Percentiles rank a stretch among this genome's conserved stretches.
Conservation (phyloP, 768 basidiomycete genomes). For the Fistulinella prunicolor region DNA sequence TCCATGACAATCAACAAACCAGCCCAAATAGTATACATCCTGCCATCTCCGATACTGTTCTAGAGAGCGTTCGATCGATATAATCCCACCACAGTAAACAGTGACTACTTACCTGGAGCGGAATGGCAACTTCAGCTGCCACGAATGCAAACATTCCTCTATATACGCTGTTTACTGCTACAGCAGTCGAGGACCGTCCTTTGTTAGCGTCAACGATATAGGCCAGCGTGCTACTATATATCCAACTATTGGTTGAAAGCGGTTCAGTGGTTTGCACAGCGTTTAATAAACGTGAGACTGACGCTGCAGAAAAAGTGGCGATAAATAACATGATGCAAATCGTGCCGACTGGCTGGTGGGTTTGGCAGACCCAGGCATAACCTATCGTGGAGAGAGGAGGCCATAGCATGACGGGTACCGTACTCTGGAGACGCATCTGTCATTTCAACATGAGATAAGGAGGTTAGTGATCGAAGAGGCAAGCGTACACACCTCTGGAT, state of each 20-base stretch:
- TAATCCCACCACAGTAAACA: background rate
- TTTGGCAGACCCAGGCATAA: conserved; percentile 73
- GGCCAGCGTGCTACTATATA: conserved; percentile 68
- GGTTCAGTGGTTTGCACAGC: background rate
- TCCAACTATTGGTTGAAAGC: conserved; percentile 35
- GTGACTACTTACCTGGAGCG: conserved; percentile 51
- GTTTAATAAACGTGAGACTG: background rate
- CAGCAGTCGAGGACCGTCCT: conserved; percentile 76
- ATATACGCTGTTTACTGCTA: conserved; percentile 73
- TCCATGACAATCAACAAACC: conserved; percentile 53
- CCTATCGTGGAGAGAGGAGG: conserved; percentile 59
- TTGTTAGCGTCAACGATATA: conserved; percentile 86
- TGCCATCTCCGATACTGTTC: conserved; percentile 30
- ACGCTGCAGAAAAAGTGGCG: conserved; percentile 59
- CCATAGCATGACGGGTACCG: conserved; percentile 48
- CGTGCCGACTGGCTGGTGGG: conserved; percentile 61
- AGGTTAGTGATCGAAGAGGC: background rate
- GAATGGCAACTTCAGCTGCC: conserved; percentile 73
- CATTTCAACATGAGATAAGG: background rate
- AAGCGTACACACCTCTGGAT: conserved; percentile 57
- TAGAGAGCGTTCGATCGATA: background rate
- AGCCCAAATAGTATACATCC: conserved; percentile 40
- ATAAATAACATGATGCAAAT: conserved; percentile 72
- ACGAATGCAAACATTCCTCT: conserved; percentile 68
- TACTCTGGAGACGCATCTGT: conserved; percentile 72